Base-by-base conservation (phyloP, 768 basidiomycete species). In the Galerina sulciceps region DNA sequence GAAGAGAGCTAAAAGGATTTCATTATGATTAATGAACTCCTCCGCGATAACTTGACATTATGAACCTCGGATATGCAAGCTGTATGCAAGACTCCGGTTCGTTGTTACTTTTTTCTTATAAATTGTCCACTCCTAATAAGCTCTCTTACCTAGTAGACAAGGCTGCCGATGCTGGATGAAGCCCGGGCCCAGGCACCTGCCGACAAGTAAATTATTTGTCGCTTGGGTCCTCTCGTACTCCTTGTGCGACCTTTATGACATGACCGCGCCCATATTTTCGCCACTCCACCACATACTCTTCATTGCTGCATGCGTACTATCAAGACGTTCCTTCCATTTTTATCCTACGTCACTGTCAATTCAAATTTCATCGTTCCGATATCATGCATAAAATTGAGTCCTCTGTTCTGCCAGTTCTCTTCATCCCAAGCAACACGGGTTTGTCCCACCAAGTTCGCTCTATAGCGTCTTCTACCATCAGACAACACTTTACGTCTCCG, bases 1-100 rank as follows among this genome's bases (percentile, higher is more conserved):
- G 96, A 80, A 80, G 96, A 98, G 84, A 91, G 90, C 77, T 98
- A 99, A 91, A 97, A 98, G 83, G 96, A 98, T 77, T 97, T 94
- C 58, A 99, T 96, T 38, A 81, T 98, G 66, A 96, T 96, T 78
- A 91, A 93, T 90, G 96, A 97, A 78, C 81, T 98, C 62, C 87
- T 98, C 73, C n/a, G n/a, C n/a, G n/a, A n/a, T n/a, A n/a, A n/a
- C n/a, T n/a, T n/a, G n/a, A n/a, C n/a, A n/a, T n/a, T 98, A 69
- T 99, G 96, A 96, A 97, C 96, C 59, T 95, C 93, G 45, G 96
- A 97, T 75, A n/a, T n/a, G n/a, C n/a, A n/a, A n/a, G n/a, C n/a
- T n/a, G n/a, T n/a, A 95, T 97, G 92, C 93, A 95, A 76, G 94
- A 96, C 60, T 83, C 88, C 73, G 91, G 90, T 91, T 58, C 55